phyloP scores from a whole-genome alignment of 73 alveolate species.

The Diophrys appendiculata region DNA sequence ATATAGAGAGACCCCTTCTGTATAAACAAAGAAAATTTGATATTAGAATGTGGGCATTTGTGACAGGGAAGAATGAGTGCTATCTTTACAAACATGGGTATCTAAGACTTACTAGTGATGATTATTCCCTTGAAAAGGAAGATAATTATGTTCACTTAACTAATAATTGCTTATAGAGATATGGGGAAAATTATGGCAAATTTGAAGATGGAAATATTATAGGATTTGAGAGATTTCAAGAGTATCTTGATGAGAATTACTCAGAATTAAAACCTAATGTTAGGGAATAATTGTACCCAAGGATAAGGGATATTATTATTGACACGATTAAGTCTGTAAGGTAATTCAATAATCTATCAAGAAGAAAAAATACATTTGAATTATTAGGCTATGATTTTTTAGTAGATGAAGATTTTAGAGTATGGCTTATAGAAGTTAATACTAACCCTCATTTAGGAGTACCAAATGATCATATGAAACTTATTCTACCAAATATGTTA shows the following conservation, averaged over 20 bases:
- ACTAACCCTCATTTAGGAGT: constrained; percentile 87
- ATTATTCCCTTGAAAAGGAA: constrained; percentile 54
- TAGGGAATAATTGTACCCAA: constrained; percentile 76
- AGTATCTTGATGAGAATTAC: constrained; percentile 63
- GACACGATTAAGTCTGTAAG: constrained; percentile 76
- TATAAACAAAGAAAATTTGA: constrained; percentile 85
- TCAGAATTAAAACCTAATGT: constrained; percentile 64
- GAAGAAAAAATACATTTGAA: constrained; percentile 82
- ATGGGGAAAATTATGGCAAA: constrained; percentile 68
- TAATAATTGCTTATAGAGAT: constrained; percentile 81
- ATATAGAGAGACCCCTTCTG: constrained; percentile 77
- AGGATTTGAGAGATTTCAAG: constrained; percentile 68
- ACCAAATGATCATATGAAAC: constrained; percentile 67
- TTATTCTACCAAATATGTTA: constrained; percentile 86
- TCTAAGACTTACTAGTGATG: constrained; percentile 70
- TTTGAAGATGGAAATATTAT: constrained; percentile 90
- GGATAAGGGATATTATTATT: constrained; percentile 83
- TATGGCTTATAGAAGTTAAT: constrained; percentile 89
- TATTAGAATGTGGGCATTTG: constrained; percentile 82
- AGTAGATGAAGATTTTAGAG: constrained; percentile 88
- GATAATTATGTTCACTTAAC: constrained; percentile 86
- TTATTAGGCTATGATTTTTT: constrained; percentile 88
- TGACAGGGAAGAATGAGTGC: constrained; percentile 57
- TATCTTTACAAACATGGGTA: constrained; percentile 57
- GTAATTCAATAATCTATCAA: constrained; percentile 59